phyloP scores from a whole-genome alignment of 148 eudicot species.

The Nepenthes mirabilis region DNA sequence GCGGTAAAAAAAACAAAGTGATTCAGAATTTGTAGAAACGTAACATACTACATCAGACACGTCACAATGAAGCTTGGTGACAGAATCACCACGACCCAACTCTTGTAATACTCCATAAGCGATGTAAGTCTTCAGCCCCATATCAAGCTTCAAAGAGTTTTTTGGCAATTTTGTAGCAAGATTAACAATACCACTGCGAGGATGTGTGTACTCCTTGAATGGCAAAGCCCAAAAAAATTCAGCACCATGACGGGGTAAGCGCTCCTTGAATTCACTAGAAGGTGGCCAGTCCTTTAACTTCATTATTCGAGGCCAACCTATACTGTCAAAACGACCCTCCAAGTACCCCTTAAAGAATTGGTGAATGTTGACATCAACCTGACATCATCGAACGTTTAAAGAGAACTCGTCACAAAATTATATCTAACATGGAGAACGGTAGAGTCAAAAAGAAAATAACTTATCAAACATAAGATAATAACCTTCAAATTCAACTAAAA shows the following conservation, averaged over 20 bases:
- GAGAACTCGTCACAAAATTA: background rate
- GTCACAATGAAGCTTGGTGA: conserved; percentile 57
- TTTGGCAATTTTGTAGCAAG: conserved; percentile 38
- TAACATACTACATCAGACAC: conserved; percentile 59
- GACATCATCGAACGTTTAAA: background rate
- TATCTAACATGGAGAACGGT: background rate
- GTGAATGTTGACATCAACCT: conserved; percentile 45
- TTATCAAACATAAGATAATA: background rate
- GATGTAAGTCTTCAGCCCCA: conserved; percentile 64
- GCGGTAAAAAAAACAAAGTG: no score
- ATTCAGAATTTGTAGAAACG: no score
- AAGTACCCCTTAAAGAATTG: conserved; percentile 44
- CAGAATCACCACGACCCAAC: conserved; percentile 69
- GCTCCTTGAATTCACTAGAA: conserved; percentile 34
- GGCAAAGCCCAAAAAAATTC: conserved; percentile 62
- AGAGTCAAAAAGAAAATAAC: background rate
- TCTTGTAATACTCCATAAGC: conserved; percentile 62
- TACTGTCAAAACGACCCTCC: conserved; percentile 10
- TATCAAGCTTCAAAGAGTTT: conserved; percentile 31
- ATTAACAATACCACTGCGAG: conserved; percentile 35
- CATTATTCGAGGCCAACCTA: conserved; percentile 43
- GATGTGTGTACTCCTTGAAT: conserved; percentile 61
- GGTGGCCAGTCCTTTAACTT: conserved; percentile 73
- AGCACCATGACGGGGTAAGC: conserved; percentile 49
- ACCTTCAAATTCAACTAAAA: background rate